Conservation (phyloP, 2,329 filamentous ascomycete genomes). For the Botrytis cinerea region DNA sequence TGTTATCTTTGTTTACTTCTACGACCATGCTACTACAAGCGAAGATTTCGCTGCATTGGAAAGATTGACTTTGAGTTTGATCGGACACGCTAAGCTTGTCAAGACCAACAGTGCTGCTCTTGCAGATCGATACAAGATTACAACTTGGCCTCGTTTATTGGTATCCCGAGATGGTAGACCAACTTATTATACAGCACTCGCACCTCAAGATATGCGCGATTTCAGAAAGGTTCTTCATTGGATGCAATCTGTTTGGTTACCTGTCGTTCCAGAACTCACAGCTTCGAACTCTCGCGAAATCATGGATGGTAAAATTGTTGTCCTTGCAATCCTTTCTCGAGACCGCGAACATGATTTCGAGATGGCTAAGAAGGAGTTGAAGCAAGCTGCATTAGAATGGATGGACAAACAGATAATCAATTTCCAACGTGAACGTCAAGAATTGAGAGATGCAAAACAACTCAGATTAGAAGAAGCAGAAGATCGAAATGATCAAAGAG, state of each 20-base stretch:
- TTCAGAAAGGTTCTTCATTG: slow-evolving; percentile 76
- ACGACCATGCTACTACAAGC: slow-evolving; percentile 88
- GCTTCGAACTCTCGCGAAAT: slow-evolving; percentile 90
- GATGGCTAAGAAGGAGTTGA: slow-evolving; percentile 81
- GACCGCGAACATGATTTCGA: slow-evolving; percentile 78
- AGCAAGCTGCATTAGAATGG: slow-evolving; percentile 94
- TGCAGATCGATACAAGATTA: slow-evolving; percentile 86
- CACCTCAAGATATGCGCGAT: slow-evolving; percentile 91
- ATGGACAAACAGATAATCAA: slow-evolving; percentile 93
- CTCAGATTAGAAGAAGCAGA: slow-evolving; percentile 94
- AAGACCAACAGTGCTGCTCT: slow-evolving; percentile 81
- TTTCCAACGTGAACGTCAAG: slow-evolving; percentile 91
- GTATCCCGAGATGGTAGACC: slow-evolving; percentile 87
- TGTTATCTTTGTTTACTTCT: slow-evolving; percentile 96
- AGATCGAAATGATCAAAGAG: slow-evolving; percentile 87
- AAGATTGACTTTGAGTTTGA: slow-evolving; percentile 79
- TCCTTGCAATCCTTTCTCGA: slow-evolving; percentile 83
- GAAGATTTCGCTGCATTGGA: slow-evolving; percentile 92
- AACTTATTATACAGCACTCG: slow-evolving; percentile 84
- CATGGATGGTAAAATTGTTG: slow-evolving; percentile 94
- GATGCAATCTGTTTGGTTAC: slow-evolving; percentile 97
- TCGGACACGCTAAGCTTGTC: slow-evolving; percentile 88
- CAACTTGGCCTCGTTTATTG: slow-evolving; percentile 90
- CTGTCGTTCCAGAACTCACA: slow-evolving; percentile 91
- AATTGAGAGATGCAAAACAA: slow-evolving; percentile 91